Percentiles rank a stretch among this genome's conserved stretches.
These are phyloP conservation scores for Globisporangium canariense DNA, from an alignment of 352 stramenopile genomes.

Conservation along the genomic window DNA sequence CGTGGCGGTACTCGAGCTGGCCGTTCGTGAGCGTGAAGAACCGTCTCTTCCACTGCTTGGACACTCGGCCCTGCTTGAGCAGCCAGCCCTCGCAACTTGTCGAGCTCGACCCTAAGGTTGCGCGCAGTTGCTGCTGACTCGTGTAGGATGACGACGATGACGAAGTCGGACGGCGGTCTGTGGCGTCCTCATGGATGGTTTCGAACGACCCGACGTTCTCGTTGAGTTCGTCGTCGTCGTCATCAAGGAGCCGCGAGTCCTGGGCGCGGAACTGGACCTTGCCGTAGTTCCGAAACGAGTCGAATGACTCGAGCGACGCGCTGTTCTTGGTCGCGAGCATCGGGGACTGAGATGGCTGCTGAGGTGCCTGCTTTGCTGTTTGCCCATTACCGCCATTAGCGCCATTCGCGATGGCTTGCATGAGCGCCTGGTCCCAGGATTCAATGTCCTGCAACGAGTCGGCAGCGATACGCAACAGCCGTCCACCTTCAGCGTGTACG, in stretches of 20 bases:
- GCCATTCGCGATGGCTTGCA: constrained; percentile 15
- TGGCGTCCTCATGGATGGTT: neutral
- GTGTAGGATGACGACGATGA: neutral
- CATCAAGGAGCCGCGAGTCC: neutral
- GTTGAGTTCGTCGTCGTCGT: neutral
- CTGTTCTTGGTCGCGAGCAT: neutral
- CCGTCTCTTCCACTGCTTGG: constrained; percentile 50
- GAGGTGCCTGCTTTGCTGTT: neutral
- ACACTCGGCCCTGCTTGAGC: constrained; percentile 43
- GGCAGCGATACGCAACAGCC: constrained; percentile 26
- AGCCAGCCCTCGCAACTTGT: constrained; percentile 49
- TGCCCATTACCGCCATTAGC: neutral
- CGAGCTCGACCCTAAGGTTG: neutral
- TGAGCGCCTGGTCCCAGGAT: constrained; percentile 31
- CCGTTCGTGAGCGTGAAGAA: constrained; percentile 61
- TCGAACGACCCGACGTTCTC: neutral
- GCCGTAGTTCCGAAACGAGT: constrained; percentile 2
- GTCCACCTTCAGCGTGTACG: constrained; percentile 20
- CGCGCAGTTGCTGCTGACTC: neutral
- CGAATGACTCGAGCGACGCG: neutral
- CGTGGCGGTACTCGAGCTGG: constrained; percentile 62
- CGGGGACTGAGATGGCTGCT: no score
- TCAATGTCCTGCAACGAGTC: constrained; percentile 41
- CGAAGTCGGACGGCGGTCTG: neutral
- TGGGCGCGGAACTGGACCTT: constrained; percentile 13